A percentile compares a stretch with the other conserved stretches of the same genome.
Conservation (phyloP, 129 eudicot species). For the Daucus carota region DH1_v3.0 NC_030382.2:49791501-49792000, state of each 20-base stretch:
- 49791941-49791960: constrained; percentile 61
- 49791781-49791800: constrained; percentile 74
- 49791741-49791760: constrained; percentile 84
- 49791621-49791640: constrained; percentile 79
- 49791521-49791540: background rate
- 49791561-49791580: constrained; percentile 27
- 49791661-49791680: constrained; percentile 58
- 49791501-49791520: background rate
- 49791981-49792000: constrained; percentile 65
- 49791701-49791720: constrained; percentile 81
- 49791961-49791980: constrained; percentile 57
- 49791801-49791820: constrained; percentile 89
- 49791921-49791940: constrained; percentile 53
- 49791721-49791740: constrained; percentile 56
- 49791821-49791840: constrained; percentile 67
- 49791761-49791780: constrained; percentile 87
- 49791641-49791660: constrained; percentile 68
- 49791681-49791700: constrained; percentile 73
- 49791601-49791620: constrained; percentile 80
- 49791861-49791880: constrained; percentile 68
- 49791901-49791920: constrained; percentile 59
- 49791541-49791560: background rate
- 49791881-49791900: constrained; percentile 71
- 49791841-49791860: constrained; percentile 56
- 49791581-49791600: constrained; percentile 92